These are phyloP conservation scores for Calophaca sinica DNA, from an alignment of 306 rosid species.

Conservation along the genomic window DNA sequence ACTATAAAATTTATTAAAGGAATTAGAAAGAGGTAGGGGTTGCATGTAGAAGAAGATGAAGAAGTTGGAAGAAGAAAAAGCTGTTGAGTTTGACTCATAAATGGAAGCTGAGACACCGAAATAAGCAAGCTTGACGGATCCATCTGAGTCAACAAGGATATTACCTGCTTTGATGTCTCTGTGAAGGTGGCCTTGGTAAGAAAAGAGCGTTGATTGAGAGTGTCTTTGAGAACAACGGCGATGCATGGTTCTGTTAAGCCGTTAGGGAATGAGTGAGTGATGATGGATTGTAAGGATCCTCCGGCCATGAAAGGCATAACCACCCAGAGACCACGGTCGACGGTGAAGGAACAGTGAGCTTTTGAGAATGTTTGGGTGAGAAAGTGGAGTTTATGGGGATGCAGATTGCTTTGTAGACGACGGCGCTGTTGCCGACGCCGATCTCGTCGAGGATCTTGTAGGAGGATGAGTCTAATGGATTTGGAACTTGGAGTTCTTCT, in stretches of 20 bases:
- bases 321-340: constrained; percentile 64
- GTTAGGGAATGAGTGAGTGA: constrained; percentile 55
- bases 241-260: constrained; percentile 66
- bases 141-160: constrained; percentile 63
- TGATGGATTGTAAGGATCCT: constrained; percentile 68
- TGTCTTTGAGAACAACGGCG: constrained; percentile 58
- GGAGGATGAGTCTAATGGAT: constrained; percentile 55
- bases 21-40: no score
- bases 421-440: constrained; percentile 58
- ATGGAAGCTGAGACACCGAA: constrained; percentile 71
- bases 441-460: constrained; percentile 57
- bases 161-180: constrained; percentile 73
- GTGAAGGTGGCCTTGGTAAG: constrained; percentile 75
- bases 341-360: constrained; percentile 73
- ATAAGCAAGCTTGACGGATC: constrained; percentile 57
- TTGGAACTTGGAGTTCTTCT: constrained; percentile 15
- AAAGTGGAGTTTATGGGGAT: constrained; percentile 57
- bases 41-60: constrained; percentile 40
- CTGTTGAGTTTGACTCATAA: constrained; percentile 44
- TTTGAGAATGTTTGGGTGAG: constrained; percentile 68
- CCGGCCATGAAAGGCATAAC: constrained; percentile 79
- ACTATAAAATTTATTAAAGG: no score
- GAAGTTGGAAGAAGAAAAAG: constrained; percentile 2
- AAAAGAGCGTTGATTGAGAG: constrained; percentile 56
- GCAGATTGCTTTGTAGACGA: constrained; percentile 73